phyloP scores from a whole-genome alignment of 305 asterid species.

The Solanum hybrid region DNA sequence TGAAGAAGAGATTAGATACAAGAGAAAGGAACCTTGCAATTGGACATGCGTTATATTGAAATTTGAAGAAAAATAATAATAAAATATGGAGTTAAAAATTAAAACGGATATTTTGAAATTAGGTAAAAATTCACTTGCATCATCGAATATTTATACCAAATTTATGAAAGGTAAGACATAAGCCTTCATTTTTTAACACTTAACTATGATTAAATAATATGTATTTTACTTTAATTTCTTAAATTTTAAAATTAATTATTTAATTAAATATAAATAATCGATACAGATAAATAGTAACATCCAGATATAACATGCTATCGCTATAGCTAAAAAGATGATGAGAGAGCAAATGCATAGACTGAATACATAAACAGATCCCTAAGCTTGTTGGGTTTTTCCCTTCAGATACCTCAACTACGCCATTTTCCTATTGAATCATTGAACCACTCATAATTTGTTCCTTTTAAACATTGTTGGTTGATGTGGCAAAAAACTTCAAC shows the following conservation, averaged over 20 bases:
- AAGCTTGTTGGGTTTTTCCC: background rate
- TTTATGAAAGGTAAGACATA: background rate
- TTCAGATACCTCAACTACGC: too few relatives aligned
- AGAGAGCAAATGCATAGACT: background rate
- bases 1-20: background rate
- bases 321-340: background rate
- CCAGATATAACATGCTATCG: background rate
- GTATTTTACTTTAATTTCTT: background rate
- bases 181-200: background rate
- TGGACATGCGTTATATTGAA: background rate
- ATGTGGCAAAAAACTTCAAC: too few relatives aligned
- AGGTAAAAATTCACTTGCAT: background rate
- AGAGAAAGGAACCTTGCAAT: background rate
- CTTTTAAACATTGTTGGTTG: too few relatives aligned
- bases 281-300: background rate
- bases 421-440: too few relatives aligned
- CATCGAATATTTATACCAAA: background rate
- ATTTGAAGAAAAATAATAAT: too few relatives aligned
- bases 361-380: too few relatives aligned
- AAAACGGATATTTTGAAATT: too few relatives aligned
- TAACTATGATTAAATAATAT: background rate
- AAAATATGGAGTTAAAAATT: too few relatives aligned
- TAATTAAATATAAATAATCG: background rate
- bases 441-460: too few relatives aligned
- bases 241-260: background rate